These are phyloP conservation scores for Botryobasidium botryosum DNA, from an alignment of 768 basidiomycete species.

Conservation along the genomic window DNA sequence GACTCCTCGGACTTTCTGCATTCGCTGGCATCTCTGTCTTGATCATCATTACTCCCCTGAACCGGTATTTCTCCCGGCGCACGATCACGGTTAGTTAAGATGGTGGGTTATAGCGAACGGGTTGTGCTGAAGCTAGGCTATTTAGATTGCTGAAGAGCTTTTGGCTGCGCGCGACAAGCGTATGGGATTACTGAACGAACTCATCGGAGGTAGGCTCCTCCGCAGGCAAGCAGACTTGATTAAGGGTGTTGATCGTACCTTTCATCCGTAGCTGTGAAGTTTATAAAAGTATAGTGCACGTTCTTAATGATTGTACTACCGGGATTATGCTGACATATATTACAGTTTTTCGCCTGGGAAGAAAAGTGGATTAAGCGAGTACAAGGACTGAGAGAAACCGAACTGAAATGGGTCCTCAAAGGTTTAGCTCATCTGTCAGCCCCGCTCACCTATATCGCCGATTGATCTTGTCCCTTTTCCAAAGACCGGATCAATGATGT, in stretches of 20 bases:
- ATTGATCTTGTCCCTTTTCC: conserved; percentile 4
- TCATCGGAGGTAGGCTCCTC: conserved; percentile 28
- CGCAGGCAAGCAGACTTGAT: too few species aligned
- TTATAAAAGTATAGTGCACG: too few species aligned
- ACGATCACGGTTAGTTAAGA: too few species aligned
- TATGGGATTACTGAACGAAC: conserved; percentile 61
- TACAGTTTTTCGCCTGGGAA: conserved; percentile 25
- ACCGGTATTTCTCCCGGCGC: conserved; percentile 45
- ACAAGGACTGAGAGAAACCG: conserved; percentile 17
- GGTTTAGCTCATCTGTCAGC: too few species aligned
- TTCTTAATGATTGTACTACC: too few species aligned
- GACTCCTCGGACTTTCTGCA: too few species aligned
- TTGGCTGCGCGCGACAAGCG: conserved; percentile 52
- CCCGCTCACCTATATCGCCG: neutral
- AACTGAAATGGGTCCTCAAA: conserved; percentile 19
- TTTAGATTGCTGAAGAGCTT: conserved; percentile 29
- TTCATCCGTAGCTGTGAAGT: conserved; percentile 4
- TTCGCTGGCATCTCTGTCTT: conserved; percentile 63
- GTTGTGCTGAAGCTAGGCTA: too few species aligned
- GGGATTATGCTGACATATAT: too few species aligned
- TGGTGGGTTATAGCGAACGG: too few species aligned
- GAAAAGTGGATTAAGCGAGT: conserved; percentile 21
- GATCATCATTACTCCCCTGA: conserved; percentile 50
- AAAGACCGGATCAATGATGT: conserved; percentile 55
- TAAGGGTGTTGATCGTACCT: neutral